These are phyloP conservation scores for Wolfiporia cocos DNA, from an alignment of 1,284 basidiomycete species.

Conservation along the genomic window DNA sequence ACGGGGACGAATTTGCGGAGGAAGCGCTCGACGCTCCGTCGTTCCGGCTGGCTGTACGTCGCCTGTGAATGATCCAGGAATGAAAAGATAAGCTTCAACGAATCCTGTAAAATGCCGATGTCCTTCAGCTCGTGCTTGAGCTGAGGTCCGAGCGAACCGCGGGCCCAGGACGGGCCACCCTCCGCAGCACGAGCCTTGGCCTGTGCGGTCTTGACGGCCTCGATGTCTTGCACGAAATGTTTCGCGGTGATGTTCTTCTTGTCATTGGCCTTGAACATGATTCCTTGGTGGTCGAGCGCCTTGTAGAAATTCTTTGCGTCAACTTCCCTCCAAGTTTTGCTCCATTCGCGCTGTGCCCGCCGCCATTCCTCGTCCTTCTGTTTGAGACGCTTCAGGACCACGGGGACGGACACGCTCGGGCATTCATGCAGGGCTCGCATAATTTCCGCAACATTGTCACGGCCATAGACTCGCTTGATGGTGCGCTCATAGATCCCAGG, in stretches of 20 bases:
- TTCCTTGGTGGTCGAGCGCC: constrained; percentile 93
- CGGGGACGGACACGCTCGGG: constrained; percentile 87
- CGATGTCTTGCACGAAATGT: constrained; percentile 86
- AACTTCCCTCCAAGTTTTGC: constrained; percentile 94
- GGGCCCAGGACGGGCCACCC: constrained; percentile 25
- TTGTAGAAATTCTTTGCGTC: constrained; percentile 98
- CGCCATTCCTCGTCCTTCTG: constrained; percentile 99
- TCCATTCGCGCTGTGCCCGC: constrained; percentile 92
- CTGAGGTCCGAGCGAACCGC: constrained; percentile 57
- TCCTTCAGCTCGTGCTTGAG: constrained; percentile 81
- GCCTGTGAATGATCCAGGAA: constrained; percentile 85
- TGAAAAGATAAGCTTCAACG: constrained; percentile 84
- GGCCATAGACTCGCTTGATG: constrained; percentile 93
- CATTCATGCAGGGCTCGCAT: constrained; percentile 91
- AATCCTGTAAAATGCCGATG: constrained; percentile 78
- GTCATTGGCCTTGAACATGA: constrained; percentile 92
- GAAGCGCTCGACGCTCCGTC: constrained; percentile 81
- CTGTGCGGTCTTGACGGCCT: constrained; percentile 72
- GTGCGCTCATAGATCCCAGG: constrained; percentile 91
- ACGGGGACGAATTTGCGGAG: constrained; percentile 82
- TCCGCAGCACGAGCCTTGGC: constrained; percentile 38
- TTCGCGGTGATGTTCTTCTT: constrained; percentile 95
- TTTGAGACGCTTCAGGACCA: constrained; percentile 88
- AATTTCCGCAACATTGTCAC: constrained; percentile 78
- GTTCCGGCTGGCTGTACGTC: constrained; percentile 72